Base-by-base conservation (phyloP, 345 rosid genomes). In the Kandelia obovata region DNA sequence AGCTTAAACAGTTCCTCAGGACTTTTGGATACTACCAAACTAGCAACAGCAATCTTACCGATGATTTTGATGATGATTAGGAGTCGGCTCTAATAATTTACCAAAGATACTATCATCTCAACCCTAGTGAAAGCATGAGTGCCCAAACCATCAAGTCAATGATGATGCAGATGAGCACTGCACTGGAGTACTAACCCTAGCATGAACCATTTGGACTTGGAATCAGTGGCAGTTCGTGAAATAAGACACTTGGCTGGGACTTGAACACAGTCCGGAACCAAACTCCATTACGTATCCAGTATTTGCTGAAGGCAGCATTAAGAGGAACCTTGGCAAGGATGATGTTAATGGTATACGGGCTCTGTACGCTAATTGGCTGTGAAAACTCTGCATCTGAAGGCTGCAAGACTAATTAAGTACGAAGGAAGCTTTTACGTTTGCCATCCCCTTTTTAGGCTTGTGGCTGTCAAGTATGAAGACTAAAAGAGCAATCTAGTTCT, bases 171-270 rank as follows among this genome's bases (percentile, higher is more conserved):
- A 75, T 25, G 85, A 66, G 46, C 23, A 0, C 1, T 76, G 46
- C 23, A 0, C 1, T 76, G 81, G 71, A 76, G 73, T 39, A 27
- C 27, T 0, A 57, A 9, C 6, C 68, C 73, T 0, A 15, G 15
- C 49, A 15, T 13, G 49, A 43, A 17, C 0, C 3, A 0, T 4
- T 32, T 10, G 70, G 79, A 82, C 67, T 35, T 77, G 60, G 79
- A 71, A 64, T 60, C 83, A 7, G 58, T 79, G 1, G 65, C 73
- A 3, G n/a, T 79, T 21, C 83, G 76, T 64, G 83, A 82, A 62
- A 71, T 79, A 5, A 77, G 85, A 17, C 85, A 76, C 52, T 5
- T 64, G 13, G 13, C 62, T 76, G 2, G 77, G 81, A 13, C 80
- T 79, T 1, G 53, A 21, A 7, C 83, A 79, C 56, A 67, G 75